phyloP scores from a whole-genome alignment of 441 rosid genomes.

The Aquilaria agallochum region DNA sequence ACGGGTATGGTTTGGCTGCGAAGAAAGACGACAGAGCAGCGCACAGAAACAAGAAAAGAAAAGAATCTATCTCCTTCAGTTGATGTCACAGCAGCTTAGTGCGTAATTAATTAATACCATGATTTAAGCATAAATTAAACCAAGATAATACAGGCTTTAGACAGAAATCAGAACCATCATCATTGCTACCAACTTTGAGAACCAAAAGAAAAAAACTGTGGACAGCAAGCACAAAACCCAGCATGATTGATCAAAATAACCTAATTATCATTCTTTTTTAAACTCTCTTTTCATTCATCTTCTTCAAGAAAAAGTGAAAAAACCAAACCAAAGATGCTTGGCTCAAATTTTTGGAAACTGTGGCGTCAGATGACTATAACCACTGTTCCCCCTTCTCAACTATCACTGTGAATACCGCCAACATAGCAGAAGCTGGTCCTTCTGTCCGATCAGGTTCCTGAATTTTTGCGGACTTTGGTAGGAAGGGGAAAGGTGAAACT shows the following conservation, averaged over 20 bases:
- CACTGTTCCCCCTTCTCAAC: too few species aligned
- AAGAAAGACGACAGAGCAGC: background rate
- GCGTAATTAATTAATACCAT: constrained; percentile 8
- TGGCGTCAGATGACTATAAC: too few species aligned
- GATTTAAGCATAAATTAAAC: background rate
- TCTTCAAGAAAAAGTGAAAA: too few species aligned
- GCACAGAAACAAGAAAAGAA: background rate
- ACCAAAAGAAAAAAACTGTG: constrained; percentile 2
- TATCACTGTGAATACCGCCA: too few species aligned
- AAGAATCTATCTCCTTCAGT: constrained; percentile 20
- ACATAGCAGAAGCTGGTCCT: too few species aligned
- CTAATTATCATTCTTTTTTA: constrained; percentile 10
- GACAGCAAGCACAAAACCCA: constrained; percentile 7
- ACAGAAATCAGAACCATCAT: constrained; percentile 11
- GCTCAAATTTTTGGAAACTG: too few species aligned
- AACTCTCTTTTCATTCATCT: too few species aligned
- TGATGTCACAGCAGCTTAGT: constrained; percentile 10
- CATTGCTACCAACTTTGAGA: constrained; percentile 14
- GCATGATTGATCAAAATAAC: constrained; percentile 3
- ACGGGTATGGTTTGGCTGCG: constrained; percentile 1
- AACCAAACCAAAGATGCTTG: too few species aligned
- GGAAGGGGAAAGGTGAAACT: too few species aligned
- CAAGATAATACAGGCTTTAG: constrained; percentile 12
- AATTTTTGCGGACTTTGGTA: too few species aligned
- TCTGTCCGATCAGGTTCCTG: too few species aligned